A percentile compares a stretch with the other conserved stretches of the same genome.
These are phyloP conservation scores for Colletotrichum sp. DNA, from an alignment of 2,329 filamentous ascomycete species.

Conservation along the genomic window DNA sequence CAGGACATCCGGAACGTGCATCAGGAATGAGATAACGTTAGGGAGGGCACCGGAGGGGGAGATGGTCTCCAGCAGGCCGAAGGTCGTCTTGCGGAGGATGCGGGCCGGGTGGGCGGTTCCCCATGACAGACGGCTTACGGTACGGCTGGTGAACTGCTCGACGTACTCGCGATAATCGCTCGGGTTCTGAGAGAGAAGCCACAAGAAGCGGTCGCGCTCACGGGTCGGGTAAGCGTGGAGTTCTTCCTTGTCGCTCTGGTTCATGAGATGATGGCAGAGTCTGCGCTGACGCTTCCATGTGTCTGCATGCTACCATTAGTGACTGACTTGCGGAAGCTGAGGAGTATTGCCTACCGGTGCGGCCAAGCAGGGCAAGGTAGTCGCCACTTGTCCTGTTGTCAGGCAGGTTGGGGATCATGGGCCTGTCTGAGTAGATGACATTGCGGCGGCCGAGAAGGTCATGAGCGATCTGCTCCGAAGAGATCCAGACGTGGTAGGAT, in stretches of 20 bases:
- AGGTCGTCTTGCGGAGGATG: slow-evolving; percentile 47
- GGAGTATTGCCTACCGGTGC: slow-evolving; percentile 35
- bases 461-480: slow-evolving; percentile 47
- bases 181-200: slow-evolving; percentile 42
- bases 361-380: slow-evolving; percentile 49
- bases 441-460: slow-evolving; percentile 47
- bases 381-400: slow-evolving; percentile 52
- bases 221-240: slow-evolving; percentile 47
- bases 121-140: slow-evolving; percentile 50
- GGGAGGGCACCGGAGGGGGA: slow-evolving; percentile 48
- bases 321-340: no score
- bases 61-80: slow-evolving; percentile 50
- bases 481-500: slow-evolving; percentile 52
- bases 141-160: slow-evolving; percentile 52
- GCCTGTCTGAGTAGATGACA: slow-evolving; percentile 51
- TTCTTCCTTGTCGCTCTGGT: slow-evolving; percentile 34
- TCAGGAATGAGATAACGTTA: slow-evolving; percentile 43
- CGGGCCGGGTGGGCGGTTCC: slow-evolving; percentile 45
- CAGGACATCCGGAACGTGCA: slow-evolving; percentile 40
- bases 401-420: slow-evolving; percentile 50
- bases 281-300: slow-evolving; percentile 55
- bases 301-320: slow-evolving; percentile 30
- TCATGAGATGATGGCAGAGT: slow-evolving; percentile 49
- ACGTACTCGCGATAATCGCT: slow-evolving; percentile 49
- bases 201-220: slow-evolving; percentile 51